Conservation (phyloP, 306 rosid species). For the Elaeagnus macrophylla region DNA sequence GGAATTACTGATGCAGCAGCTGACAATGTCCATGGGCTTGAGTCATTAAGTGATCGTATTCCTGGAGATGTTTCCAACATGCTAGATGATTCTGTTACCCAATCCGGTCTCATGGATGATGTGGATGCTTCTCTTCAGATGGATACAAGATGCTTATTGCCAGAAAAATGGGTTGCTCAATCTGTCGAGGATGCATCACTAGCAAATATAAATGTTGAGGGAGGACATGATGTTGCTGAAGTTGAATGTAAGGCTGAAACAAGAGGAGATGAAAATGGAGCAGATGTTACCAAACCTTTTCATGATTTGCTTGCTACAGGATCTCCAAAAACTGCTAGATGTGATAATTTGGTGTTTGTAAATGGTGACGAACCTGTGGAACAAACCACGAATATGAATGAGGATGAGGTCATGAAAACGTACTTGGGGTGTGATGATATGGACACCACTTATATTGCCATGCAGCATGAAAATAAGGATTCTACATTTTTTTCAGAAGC, state of each 20-base stretch:
- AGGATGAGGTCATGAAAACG: slow-evolving; percentile 31
- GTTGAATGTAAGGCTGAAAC: not conserved
- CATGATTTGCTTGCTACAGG: slow-evolving; percentile 29
- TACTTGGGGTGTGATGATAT: slow-evolving; percentile 47
- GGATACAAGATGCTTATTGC: slow-evolving; percentile 31
- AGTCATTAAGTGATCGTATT: slow-evolving; percentile 24
- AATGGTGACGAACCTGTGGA: slow-evolving; percentile 32
- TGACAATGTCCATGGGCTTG: slow-evolving; percentile 30
- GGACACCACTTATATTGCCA: slow-evolving; percentile 27
- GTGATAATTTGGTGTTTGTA: slow-evolving; percentile 27
- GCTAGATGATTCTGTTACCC: slow-evolving; percentile 23
- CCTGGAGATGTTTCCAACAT: slow-evolving; percentile 24
- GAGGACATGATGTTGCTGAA: slow-evolving; percentile 32
- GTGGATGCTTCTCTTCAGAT: slow-evolving; percentile 34
- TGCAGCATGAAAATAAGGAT: slow-evolving; percentile 31
- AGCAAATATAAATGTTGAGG: slow-evolving; percentile 22
- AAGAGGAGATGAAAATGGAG: slow-evolving; percentile 22
- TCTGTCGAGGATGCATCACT: slow-evolving; percentile 28
- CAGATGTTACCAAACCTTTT: slow-evolving; percentile 30
- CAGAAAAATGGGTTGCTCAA: slow-evolving; percentile 33
- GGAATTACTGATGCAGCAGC: slow-evolving; percentile 35
- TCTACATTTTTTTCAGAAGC: slow-evolving; percentile 29
- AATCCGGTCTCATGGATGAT: slow-evolving; percentile 28
- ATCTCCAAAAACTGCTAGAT: slow-evolving; percentile 35
- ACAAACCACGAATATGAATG: slow-evolving; percentile 35